Percentiles rank a stretch among this genome's conserved stretches.
phyloP scores from a whole-genome alignment of 805 yeast genomes.

The Yamadazyma sp. region DNA sequence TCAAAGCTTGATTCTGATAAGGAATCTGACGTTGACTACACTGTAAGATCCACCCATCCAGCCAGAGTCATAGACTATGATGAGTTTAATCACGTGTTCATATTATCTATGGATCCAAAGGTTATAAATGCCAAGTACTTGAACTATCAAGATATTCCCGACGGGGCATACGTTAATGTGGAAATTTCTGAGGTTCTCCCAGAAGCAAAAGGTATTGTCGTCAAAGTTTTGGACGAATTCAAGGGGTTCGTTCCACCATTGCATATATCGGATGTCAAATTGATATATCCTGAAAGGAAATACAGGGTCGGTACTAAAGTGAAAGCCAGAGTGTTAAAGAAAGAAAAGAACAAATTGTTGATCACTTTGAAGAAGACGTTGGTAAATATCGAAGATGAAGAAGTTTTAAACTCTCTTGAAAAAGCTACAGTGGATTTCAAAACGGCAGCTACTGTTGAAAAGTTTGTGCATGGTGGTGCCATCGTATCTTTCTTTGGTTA shows the following conservation, averaged over 20 bases:
- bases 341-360: slow-evolving; percentile 49
- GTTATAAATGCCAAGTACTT: slow-evolving; percentile 65
- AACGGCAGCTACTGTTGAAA: slow-evolving; percentile 72
- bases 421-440: slow-evolving; percentile 46
- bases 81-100: slow-evolving; percentile 60
- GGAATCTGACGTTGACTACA: slow-evolving; percentile 48
- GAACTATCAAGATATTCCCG: slow-evolving; percentile 67
- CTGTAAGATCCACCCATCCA: slow-evolving; percentile 61
- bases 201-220: slow-evolving; percentile 60
- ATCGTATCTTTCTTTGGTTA: slow-evolving; percentile 80
- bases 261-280: slow-evolving; percentile 81
- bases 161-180: slow-evolving; percentile 60
- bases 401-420: slow-evolving; percentile 42
- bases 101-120: slow-evolving; percentile 67
- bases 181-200: slow-evolving; percentile 58
- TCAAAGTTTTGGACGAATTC: slow-evolving; percentile 65
- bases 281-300: slow-evolving; percentile 88
- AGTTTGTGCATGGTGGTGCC: slow-evolving; percentile 75
- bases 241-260: slow-evolving; percentile 70
- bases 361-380: slow-evolving; percentile 83
- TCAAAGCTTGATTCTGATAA: slow-evolving; percentile 61
- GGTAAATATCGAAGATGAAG: slow-evolving; percentile 62
- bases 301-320: slow-evolving; percentile 83
- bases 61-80: slow-evolving; percentile 80
- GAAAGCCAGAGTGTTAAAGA: slow-evolving; percentile 66